These are phyloP conservation scores for Dactylorhiza incarnata DNA, from an alignment of 106 monocot species.

Conservation along the genomic window DNA sequence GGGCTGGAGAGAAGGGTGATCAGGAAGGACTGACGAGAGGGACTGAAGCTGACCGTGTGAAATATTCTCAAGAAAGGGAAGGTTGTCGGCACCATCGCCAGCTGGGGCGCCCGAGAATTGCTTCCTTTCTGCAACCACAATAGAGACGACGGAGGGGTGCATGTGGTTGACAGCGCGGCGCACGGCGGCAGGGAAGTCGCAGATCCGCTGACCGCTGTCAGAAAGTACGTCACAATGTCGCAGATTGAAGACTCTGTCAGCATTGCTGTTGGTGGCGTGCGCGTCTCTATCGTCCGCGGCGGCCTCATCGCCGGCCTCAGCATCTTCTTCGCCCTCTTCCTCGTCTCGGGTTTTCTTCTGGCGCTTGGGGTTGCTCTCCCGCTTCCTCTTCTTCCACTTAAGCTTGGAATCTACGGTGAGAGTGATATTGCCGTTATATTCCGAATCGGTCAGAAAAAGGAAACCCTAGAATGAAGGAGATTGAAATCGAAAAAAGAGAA, in stretches of 20 bases:
- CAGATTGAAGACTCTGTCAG: conserved; percentile 39
- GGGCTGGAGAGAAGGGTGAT: conserved; percentile 40
- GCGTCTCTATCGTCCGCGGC: conserved; percentile 17
- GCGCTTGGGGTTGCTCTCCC: conserved; percentile 38
- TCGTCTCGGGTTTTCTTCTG: conserved; percentile 26
- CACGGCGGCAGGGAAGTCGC: conserved; percentile 59
- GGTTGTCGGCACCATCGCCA: not conserved
- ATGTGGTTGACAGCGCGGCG: conserved; percentile 48
- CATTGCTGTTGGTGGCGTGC: conserved; percentile 5
- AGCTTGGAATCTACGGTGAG: conserved; percentile 47
- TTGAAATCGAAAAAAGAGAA: not conserved
- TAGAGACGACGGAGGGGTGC: conserved; percentile 65
- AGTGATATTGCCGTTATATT: not conserved
- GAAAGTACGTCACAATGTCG: conserved; percentile 53
- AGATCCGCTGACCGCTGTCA: conserved; percentile 43
- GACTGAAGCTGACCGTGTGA: conserved; percentile 97
- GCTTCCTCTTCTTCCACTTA: conserved; percentile 79
- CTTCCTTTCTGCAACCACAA: conserved; percentile 50
- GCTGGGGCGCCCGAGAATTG: not conserved
- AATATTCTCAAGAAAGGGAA: conserved; percentile 61
- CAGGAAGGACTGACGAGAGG: conserved; percentile 61
- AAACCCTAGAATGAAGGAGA: not conserved
- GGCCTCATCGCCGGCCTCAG: conserved; percentile 23
- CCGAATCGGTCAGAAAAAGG: not conserved
- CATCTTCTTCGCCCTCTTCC: conserved; percentile 54